Evolutionary conservation across 306 rosid species (phyloP).

Genomic region (Mimosa bimucronata): DNA sequence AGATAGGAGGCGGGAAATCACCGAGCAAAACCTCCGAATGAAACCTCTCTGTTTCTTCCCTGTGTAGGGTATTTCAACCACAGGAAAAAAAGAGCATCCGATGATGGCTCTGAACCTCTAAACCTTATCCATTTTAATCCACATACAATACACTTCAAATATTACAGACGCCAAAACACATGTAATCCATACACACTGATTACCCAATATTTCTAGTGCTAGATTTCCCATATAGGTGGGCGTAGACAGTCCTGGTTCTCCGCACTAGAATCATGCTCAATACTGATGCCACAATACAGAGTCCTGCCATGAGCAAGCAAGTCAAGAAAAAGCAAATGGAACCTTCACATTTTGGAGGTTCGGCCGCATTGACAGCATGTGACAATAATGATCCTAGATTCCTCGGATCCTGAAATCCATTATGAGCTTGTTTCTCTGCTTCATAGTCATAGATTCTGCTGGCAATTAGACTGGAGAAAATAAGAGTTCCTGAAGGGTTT

Average conservation of each 20-base stretch:
- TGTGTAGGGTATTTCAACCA: slow-evolving; percentile 20
- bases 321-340: slow-evolving; percentile 79
- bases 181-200: slow-evolving; percentile 16
- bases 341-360: slow-evolving; percentile 68
- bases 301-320: slow-evolving; percentile 66
- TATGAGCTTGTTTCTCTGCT: slow-evolving; percentile 84
- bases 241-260: slow-evolving; percentile 76
- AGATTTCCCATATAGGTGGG: slow-evolving; percentile 73
- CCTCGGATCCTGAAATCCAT: slow-evolving; percentile 25
- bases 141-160: slow-evolving; percentile 15
- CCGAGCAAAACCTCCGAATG: slow-evolving; percentile 6
- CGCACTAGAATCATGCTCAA: slow-evolving; percentile 75
- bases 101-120: slow-evolving; percentile 23
- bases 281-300: slow-evolving; percentile 64
- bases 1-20: slow-evolving; percentile 18
- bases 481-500: slow-evolving; percentile 75
- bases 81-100: slow-evolving; percentile 12
- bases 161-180: slow-evolving; percentile 20
- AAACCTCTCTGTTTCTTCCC: neutral
- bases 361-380: slow-evolving; percentile 35
- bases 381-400: slow-evolving; percentile 50
- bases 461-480: slow-evolving; percentile 82
- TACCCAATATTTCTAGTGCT: slow-evolving; percentile 32
- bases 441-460: slow-evolving; percentile 78
- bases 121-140: slow-evolving; percentile 25